Conservation (phyloP, 2,329 filamentous ascomycete species). For the Fusarium sp. region DNA sequence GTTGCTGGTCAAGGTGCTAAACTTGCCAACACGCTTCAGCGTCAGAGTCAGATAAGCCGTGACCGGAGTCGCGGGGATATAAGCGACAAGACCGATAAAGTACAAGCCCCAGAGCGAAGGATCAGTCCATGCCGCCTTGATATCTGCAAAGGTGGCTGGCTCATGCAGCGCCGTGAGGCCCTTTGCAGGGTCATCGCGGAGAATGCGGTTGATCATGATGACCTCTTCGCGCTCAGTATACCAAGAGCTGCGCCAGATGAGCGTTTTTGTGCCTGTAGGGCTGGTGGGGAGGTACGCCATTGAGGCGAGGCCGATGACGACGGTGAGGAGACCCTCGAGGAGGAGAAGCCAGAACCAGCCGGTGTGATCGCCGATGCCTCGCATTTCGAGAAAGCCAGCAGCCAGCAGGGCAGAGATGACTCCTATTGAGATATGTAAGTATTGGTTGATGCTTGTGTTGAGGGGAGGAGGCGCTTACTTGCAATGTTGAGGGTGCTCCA, state of each 20-base stretch:
- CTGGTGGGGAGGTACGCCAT: conserved; percentile 72
- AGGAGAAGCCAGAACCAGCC: conserved; percentile 69
- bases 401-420: conserved; percentile 62
- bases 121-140: conserved; percentile 59
- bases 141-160: conserved; percentile 55
- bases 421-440: conserved; percentile 49
- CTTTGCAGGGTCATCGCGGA: conserved; percentile 67
- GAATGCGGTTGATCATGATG: conserved; percentile 74
- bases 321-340: conserved; percentile 59
- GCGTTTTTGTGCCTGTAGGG: conserved; percentile 72
- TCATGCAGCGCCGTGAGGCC: conserved; percentile 60
- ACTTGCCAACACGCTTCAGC: conserved; percentile 65
- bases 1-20: conserved; percentile 70
- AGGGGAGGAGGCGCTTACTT: conserved; percentile 30
- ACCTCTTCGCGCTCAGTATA: conserved; percentile 75
- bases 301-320: conserved; percentile 64
- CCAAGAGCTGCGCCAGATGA: conserved; percentile 73
- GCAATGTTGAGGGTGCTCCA: conserved; percentile 67
- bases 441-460: conserved; percentile 42
- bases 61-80: conserved; percentile 62
- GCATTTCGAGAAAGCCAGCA: conserved; percentile 61
- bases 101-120: conserved; percentile 63
- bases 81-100: conserved; percentile 61
- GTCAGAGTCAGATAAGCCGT: conserved; percentile 66
- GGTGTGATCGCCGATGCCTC: conserved; percentile 58